A percentile compares a stretch with the other conserved stretches of the same genome.
Conservation (phyloP, 2,329 filamentous ascomycete species). For the Elsinoe necatrix region DNA sequence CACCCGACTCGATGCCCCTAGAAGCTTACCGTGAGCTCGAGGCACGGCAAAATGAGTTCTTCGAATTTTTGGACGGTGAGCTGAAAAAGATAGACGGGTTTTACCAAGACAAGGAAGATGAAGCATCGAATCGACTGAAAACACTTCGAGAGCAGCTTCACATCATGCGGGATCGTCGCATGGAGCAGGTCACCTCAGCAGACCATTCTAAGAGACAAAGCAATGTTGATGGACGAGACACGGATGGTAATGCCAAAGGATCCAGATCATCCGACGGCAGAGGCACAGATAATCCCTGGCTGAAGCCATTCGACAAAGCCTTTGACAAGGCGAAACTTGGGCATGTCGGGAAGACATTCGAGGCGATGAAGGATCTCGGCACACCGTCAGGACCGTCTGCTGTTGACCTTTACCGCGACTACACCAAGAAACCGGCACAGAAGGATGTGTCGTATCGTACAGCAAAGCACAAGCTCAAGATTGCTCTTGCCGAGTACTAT, state of each 20-base stretch:
- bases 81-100: conserved; percentile 88
- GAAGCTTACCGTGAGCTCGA: conserved; percentile 58
- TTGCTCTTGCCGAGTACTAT: conserved; percentile 88
- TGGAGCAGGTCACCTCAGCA: conserved; percentile 55
- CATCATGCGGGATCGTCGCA: conserved; percentile 79
- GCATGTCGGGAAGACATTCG: conserved; percentile 48
- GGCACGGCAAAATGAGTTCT: conserved; percentile 73
- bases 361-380: conserved; percentile 33
- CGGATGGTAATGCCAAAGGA: conserved; percentile 3
- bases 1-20: conserved; percentile 42
- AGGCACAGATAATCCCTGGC: conserved; percentile 22
- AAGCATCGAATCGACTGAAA: conserved; percentile 64
- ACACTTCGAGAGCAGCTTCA: conserved; percentile 76
- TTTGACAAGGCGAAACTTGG: conserved; percentile 27
- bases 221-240: conserved; percentile 1
- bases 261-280: background rate
- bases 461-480: conserved; percentile 85
- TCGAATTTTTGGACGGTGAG: conserved; percentile 72
- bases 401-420: conserved; percentile 34
- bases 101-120: conserved; percentile 78
- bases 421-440: conserved; percentile 31
- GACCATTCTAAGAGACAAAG: conserved; percentile 6
- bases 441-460: conserved; percentile 68
- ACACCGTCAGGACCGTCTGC: conserved; percentile 34
- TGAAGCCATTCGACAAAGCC: conserved; percentile 33